Conservation (phyloP, 257 asterid genomes). For the Petrea volubilis region DNA sequence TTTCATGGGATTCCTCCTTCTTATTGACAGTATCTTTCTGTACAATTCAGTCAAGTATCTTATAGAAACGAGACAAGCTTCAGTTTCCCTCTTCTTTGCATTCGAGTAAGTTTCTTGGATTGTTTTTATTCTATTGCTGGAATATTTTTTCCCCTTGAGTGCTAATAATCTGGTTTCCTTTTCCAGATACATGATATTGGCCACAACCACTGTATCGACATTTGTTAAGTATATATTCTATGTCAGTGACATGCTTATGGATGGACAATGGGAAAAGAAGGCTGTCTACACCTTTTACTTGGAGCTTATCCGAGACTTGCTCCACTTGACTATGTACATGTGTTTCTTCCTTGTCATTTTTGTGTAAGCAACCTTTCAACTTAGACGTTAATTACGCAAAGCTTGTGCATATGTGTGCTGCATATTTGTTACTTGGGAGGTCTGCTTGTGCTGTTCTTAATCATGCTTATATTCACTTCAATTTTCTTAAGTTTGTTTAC, state of each 20-base stretch:
- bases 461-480: background rate
- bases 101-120: slow-evolving; percentile 71
- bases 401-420: background rate
- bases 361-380: slow-evolving; percentile 59
- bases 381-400: background rate
- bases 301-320: slow-evolving; percentile 87
- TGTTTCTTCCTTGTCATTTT: slow-evolving; percentile 96
- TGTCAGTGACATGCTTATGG: slow-evolving; percentile 93
- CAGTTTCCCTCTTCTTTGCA: slow-evolving; percentile 86
- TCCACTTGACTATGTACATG: slow-evolving; percentile 92
- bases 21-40: slow-evolving; percentile 65
- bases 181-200: slow-evolving; percentile 90
- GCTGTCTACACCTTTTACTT: slow-evolving; percentile 94
- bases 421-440: background rate
- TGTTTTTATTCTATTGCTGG: background rate
- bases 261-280: slow-evolving; percentile 97
- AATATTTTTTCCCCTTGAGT: background rate
- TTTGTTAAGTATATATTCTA: slow-evolving; percentile 81
- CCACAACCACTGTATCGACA: slow-evolving; percentile 82
- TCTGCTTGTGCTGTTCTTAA: background rate
- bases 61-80: slow-evolving; percentile 77
- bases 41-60: slow-evolving; percentile 59
- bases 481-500: background rate
- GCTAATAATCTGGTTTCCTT: slow-evolving; percentile 3
- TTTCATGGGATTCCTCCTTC: slow-evolving; percentile 85